Evolutionary conservation across 2,329 filamentous ascomycete species (phyloP), one percentile per base, ranked within the genome.

Genomic region (Hysterium pulicare): DNA sequence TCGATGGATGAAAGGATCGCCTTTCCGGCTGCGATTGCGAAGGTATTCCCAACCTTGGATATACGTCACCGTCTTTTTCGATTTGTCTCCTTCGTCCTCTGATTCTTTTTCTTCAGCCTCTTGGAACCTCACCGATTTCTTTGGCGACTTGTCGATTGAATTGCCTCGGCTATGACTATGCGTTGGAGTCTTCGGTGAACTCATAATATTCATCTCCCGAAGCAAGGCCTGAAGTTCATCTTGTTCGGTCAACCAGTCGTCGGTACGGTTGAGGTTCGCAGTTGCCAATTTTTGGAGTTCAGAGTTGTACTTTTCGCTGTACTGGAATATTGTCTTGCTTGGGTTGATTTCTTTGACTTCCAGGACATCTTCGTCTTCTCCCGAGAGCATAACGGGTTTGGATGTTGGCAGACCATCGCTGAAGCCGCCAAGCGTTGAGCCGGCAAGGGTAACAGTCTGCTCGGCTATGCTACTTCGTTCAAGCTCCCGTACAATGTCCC

Each of bases 1-100:
- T 32, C 88, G 85, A 65, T 95, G 87, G 41, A 95, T 79, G 61
- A 95, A 95, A 8, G 84, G 82, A 65, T 97, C 93, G 15, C 76
- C 72, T 40, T 76, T 74, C 43, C 80, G 81, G 11, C 81, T 81
- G 23, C 80, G 79, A 45, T 86, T 77, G 34, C 83, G 72, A 52
- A 87, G 78, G 59, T 85, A 82, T 53, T 89, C 83, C 64, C 95
- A 96, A 8, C 89, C 89, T 47, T 87, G 84, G 70, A 90, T 91
- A 68, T 95, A 96, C 4, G 90, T 86, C 3, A 85, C 84, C 58
- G 93, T 87, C 59, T 62, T 61, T 50, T 66, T 61, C 11, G 59
- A 47, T 20, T 48, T 49, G 9, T 57, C 50, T 7, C 8, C 13
- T 31, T 62, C 58, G 17, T 62, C 53, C 3, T 52, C 47, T 30